Percentiles rank a stretch among this genome's conserved stretches.
Evolutionary conservation across 352 stramenopile species (phyloP).

Genomic region (Phytophthora capsici): DNA sequence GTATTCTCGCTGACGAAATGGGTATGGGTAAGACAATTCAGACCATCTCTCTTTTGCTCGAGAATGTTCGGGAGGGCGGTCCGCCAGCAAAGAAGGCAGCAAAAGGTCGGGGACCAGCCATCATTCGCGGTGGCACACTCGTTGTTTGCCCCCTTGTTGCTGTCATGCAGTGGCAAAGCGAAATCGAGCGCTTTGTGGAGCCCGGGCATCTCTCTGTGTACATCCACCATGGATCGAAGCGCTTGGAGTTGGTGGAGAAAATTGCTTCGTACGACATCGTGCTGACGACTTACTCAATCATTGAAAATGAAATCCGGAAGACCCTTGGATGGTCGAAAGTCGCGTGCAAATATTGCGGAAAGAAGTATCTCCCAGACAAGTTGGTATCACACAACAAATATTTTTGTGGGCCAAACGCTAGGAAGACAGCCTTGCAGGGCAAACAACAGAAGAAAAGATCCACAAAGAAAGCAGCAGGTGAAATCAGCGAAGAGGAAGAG

Average conservation of each 20-base stretch:
- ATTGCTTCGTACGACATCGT: conserved; percentile 98
- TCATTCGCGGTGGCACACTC: conserved; percentile 88
- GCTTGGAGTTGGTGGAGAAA: conserved; percentile 57
- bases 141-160: conserved; percentile 98
- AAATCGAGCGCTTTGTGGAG: conserved; percentile 94
- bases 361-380: conserved; percentile 94
- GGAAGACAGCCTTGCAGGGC: conserved; percentile 94
- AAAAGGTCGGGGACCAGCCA: conserved; percentile 10
- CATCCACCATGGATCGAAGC: conserved; percentile 96
- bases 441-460: conserved; percentile 75
- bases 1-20: conserved; percentile 99
- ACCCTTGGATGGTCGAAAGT: conserved; percentile 78
- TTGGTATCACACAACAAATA: conserved; percentile 96
- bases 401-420: conserved; percentile 97
- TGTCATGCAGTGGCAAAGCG: conserved; percentile 94
- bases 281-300: conserved; percentile 98
- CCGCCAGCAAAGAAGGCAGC: conserved; percentile 10
- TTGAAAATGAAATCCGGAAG: conserved; percentile 92
- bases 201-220: conserved; percentile 92
- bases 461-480: conserved; percentile 67
- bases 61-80: conserved; percentile 73
- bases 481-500: conserved; percentile 70
- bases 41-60: conserved; percentile 96
- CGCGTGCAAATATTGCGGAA: conserved; percentile 96
- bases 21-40: conserved; percentile 98